Percentiles rank a stretch among this genome's conserved stretches.
phyloP scores from a whole-genome alignment of 2,329 filamentous ascomycete genomes.

The Aaosphaeria arxii region DNA sequence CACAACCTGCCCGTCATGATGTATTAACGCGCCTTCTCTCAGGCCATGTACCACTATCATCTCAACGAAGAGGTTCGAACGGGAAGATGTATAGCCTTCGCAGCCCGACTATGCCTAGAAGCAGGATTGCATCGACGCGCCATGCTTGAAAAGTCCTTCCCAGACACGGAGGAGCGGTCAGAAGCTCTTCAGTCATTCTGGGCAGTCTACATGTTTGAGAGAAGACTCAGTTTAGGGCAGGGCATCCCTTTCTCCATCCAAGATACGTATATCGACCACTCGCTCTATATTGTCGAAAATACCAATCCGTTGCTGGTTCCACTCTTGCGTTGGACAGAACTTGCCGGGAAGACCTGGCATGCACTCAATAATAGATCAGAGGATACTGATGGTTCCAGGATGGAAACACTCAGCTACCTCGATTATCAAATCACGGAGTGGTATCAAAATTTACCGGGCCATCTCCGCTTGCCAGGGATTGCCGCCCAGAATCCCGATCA shows the following conservation, averaged over 20 bases:
- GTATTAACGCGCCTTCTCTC: not conserved
- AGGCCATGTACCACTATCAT: conserved; percentile 11
- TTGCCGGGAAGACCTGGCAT: conserved; percentile 10
- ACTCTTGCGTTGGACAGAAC: conserved; percentile 8
- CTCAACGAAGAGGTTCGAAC: conserved; percentile 10
- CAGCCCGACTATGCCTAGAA: conserved; percentile 7
- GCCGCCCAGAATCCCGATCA: not conserved
- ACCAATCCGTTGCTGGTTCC: conserved; percentile 4
- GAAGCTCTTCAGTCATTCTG: conserved; percentile 10
- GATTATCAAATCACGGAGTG: conserved; percentile 7
- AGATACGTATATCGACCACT: conserved; percentile 8
- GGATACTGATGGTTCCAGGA: conserved; percentile 4
- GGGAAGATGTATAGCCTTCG: conserved; percentile 9
- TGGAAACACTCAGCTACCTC: conserved; percentile 6
- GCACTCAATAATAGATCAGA: conserved; percentile 6
- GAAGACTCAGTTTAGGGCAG: conserved; percentile 8
- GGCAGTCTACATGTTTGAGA: conserved; percentile 11
- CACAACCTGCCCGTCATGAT: not conserved
- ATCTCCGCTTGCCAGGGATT: conserved; percentile 1
- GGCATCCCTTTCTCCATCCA: conserved; percentile 11
- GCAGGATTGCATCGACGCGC: conserved; percentile 6
- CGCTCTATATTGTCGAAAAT: conserved; percentile 4
- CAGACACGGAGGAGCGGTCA: conserved; percentile 1
- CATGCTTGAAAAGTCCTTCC: conserved; percentile 7
- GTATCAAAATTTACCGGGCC: conserved; percentile 3